These are phyloP conservation scores for Ephemerocybe angulata DNA, from an alignment of 768 basidiomycete genomes.

Conservation along the genomic window DNA sequence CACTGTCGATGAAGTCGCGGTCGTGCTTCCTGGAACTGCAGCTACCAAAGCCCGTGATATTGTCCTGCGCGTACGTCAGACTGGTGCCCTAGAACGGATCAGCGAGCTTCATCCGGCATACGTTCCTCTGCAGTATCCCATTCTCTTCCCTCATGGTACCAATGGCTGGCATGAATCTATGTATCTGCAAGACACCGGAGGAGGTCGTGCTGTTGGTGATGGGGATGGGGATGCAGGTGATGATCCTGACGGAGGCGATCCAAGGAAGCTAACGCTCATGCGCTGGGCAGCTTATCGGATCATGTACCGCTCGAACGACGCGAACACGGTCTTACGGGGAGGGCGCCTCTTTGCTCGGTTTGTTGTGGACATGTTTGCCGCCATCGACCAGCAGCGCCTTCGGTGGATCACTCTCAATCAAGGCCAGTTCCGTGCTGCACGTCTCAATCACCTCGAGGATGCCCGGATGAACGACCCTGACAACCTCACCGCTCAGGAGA, in stretches of 20 bases:
- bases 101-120: slow-evolving; percentile 34
- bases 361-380: slow-evolving; percentile 43
- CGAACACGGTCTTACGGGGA: slow-evolving; percentile 28
- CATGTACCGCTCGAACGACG: slow-evolving; percentile 26
- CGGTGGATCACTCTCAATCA: slow-evolving; percentile 32
- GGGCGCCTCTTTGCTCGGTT: slow-evolving; percentile 42
- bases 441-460: slow-evolving; percentile 27
- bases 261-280: slow-evolving; percentile 23
- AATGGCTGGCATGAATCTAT: slow-evolving; percentile 46
- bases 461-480: slow-evolving; percentile 16
- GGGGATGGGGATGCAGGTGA: slow-evolving; percentile 7
- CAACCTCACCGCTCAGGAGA: slow-evolving; percentile 19
- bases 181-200: slow-evolving; percentile 24
- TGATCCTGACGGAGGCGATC: slow-evolving; percentile 4
- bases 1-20: slow-evolving; percentile 32
- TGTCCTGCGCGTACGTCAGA: slow-evolving; percentile 20
- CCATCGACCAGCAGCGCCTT: slow-evolving; percentile 37
- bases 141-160: slow-evolving; percentile 40
- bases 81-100: slow-evolving; percentile 25
- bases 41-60: slow-evolving; percentile 29
- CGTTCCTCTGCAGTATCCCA: slow-evolving; percentile 37
- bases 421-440: slow-evolving; percentile 23
- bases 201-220: slow-evolving; percentile 22
- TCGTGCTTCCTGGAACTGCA: slow-evolving; percentile 33
- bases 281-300: slow-evolving; percentile 31